phyloP scores from a whole-genome alignment of 2,329 filamentous ascomycete species.

The Penicillium paneum region DNA sequence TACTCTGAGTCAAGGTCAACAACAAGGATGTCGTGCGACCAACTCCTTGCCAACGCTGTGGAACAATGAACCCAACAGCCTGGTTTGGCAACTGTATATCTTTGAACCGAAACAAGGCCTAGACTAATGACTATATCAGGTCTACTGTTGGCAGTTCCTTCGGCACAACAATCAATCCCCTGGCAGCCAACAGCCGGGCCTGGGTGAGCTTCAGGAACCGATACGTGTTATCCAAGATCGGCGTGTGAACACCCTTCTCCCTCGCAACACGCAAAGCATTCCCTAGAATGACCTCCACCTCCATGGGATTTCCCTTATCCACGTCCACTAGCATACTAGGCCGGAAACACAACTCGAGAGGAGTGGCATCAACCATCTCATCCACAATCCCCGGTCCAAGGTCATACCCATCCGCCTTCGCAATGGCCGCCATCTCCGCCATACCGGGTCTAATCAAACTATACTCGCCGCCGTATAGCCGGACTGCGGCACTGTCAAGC shows the following conservation, averaged over 20 bases:
- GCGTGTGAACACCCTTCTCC: constrained; percentile 10
- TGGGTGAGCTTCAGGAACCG: constrained; percentile 13
- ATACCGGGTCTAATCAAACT: constrained; percentile 53
- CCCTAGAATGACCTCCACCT: constrained; percentile 16
- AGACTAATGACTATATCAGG: neutral
- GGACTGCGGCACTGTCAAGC: constrained; percentile 52
- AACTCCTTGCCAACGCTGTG: neutral
- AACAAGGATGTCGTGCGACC: neutral
- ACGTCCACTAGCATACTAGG: constrained; percentile 17
- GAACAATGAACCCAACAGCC: neutral
- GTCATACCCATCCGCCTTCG: constrained; percentile 14
- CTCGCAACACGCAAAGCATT: constrained; percentile 13
- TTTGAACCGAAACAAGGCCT: neutral
- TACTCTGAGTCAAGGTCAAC: neutral
- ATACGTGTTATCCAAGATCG: constrained; percentile 14
- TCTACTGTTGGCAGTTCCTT: constrained; percentile 4
- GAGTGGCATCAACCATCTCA: constrained; percentile 8
- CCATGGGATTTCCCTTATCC: constrained; percentile 14
- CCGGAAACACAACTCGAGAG: constrained; percentile 10
- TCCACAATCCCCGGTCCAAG: constrained; percentile 11
- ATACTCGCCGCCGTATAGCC: constrained; percentile 37
- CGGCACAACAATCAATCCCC: constrained; percentile 9
- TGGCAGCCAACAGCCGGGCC: constrained; percentile 8
- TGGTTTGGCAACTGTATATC: neutral
- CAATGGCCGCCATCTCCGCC: constrained; percentile 32